Evolutionary conservation across 176 grass and related monocot species (phyloP).

Genomic region (Oryza brachyantha): DNA sequence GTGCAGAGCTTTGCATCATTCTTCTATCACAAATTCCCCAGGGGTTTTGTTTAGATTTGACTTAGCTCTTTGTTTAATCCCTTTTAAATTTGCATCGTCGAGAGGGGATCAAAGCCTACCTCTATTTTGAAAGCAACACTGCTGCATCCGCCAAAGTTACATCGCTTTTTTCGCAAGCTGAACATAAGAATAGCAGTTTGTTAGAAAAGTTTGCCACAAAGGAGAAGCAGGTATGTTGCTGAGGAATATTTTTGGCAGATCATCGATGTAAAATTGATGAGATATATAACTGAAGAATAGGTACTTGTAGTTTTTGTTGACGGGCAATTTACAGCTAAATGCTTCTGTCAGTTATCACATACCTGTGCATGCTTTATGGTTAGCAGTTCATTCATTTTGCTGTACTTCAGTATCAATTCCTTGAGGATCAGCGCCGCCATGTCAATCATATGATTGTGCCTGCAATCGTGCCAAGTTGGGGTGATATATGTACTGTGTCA

Average conservation of each 20-base stretch:
- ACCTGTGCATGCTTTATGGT: not conserved
- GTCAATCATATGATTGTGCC: not conserved
- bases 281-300: slow-evolving; percentile 27
- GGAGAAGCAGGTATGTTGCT: not conserved
- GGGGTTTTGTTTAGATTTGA: slow-evolving; percentile 69
- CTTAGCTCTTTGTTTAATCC: slow-evolving; percentile 55
- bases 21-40: slow-evolving; percentile 26
- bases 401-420: slow-evolving; percentile 6
- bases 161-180: slow-evolving; percentile 52
- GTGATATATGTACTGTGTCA: not conserved
- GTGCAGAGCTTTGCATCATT: slow-evolving; percentile 48
- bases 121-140: slow-evolving; percentile 32
- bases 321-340: slow-evolving; percentile 13
- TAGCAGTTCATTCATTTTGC: slow-evolving; percentile 10
- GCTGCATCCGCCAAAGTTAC: slow-evolving; percentile 49
- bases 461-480: slow-evolving; percentile 24
- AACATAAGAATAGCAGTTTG: slow-evolving; percentile 44
- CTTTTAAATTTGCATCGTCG: slow-evolving; percentile 68
- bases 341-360: slow-evolving; percentile 34
- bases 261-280: slow-evolving; percentile 23
- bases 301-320: not conserved
- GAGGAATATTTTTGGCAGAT: slow-evolving; percentile 36
- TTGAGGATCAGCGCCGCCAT: not conserved
- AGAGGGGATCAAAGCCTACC: slow-evolving; percentile 53
- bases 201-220: slow-evolving; percentile 31